Evolutionary conservation across 2,329 filamentous ascomycete species (phyloP), one percentile per base, ranked within the genome.

Genomic region (Graphilbum sp.): DNA sequence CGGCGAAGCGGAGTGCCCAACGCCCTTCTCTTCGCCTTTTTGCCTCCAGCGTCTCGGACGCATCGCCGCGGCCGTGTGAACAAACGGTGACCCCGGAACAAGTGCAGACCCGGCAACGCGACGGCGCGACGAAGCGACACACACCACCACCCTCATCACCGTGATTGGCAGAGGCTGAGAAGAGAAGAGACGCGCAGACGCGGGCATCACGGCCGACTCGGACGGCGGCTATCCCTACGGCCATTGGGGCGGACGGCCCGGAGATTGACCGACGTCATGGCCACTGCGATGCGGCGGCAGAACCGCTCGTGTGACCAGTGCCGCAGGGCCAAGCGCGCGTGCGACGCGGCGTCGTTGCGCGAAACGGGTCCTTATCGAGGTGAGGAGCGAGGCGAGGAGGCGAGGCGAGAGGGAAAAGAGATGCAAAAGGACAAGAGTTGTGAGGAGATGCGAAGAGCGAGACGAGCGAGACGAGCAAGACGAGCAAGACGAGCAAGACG

Each of bases 241-340:
- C n/a, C n/a, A n/a, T n/a, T n/a, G n/a, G n/a, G 25, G 27, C 2
- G 9, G 16, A 23, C 13, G 11, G 23, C 16, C n/a, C 23, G 5
- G 7, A n/a, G 15, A 25, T 18, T 6, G 3, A 4, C 15, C 10
- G 12, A 36, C 27, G 32, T n/a, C n/a, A n/a, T n/a, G 4, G 6
- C 18, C 23, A 4, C 13, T 15, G 27, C 9, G 15, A 46, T 46
- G 45, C 34, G 46, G 23, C 46, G 46, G 30, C 46, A 47, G 29
- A 46, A 47, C 35, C 46, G 42, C 35, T 44, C 43, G 12, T 47
- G 46, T 36, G 46, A 47, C 31, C 46, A 47, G 37, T 47, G 46
- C 21, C 45, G 46, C 35, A 45, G 41, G 40, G 45, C 46, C 32
- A 47, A 47, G 38, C 38, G 46, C 10, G 46, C 40, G 3, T 47